A percentile compares a stretch with the other conserved stretches of the same genome.
Conservation (phyloP, 2,329 filamentous ascomycete species). For the Beauveria sp. region DNA sequence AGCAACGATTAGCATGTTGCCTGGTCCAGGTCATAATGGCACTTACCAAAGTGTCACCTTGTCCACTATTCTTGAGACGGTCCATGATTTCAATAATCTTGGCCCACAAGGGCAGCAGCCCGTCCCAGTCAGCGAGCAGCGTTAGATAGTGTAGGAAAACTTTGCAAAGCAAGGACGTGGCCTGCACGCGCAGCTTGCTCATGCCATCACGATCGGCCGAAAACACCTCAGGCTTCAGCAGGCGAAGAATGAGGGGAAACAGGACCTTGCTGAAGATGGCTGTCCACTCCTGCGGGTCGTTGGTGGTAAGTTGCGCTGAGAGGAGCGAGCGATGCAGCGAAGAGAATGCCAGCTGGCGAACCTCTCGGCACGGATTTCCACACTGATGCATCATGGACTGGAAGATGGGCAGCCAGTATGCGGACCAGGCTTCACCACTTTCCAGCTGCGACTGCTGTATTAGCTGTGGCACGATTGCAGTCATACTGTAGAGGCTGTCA, state of each 20-base stretch:
- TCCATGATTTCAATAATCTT: slow-evolving; percentile 93
- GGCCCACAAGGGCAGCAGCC: slow-evolving; percentile 86
- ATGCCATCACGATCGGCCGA: slow-evolving; percentile 86
- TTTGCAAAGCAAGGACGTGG: slow-evolving; percentile 84
- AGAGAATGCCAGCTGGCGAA: slow-evolving; percentile 80
- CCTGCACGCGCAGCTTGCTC: slow-evolving; percentile 89
- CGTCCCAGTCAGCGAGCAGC: slow-evolving; percentile 74
- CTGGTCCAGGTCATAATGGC: neutral
- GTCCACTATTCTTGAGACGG: slow-evolving; percentile 88
- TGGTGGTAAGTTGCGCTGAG: slow-evolving; percentile 74
- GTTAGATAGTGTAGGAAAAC: slow-evolving; percentile 93
- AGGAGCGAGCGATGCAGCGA: slow-evolving; percentile 80
- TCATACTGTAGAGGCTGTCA: slow-evolving; percentile 73
- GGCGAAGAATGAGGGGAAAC: slow-evolving; percentile 78
- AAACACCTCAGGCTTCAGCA: slow-evolving; percentile 92
- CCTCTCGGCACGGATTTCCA: slow-evolving; percentile 87
- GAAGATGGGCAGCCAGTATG: slow-evolving; percentile 96
- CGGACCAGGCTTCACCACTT: slow-evolving; percentile 83
- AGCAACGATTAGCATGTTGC: slow-evolving; percentile 12
- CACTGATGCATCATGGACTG: slow-evolving; percentile 82
- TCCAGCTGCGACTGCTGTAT: slow-evolving; percentile 93
- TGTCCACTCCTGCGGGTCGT: slow-evolving; percentile 83
- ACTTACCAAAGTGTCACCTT: slow-evolving; percentile 78
- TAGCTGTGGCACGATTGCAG: slow-evolving; percentile 70
- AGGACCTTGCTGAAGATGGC: slow-evolving; percentile 91